A percentile compares a stretch with the other conserved stretches of the same genome.
phyloP scores from a whole-genome alignment of 2,329 filamentous ascomycete species.

The Colletotrichum chrysophilum region DNA sequence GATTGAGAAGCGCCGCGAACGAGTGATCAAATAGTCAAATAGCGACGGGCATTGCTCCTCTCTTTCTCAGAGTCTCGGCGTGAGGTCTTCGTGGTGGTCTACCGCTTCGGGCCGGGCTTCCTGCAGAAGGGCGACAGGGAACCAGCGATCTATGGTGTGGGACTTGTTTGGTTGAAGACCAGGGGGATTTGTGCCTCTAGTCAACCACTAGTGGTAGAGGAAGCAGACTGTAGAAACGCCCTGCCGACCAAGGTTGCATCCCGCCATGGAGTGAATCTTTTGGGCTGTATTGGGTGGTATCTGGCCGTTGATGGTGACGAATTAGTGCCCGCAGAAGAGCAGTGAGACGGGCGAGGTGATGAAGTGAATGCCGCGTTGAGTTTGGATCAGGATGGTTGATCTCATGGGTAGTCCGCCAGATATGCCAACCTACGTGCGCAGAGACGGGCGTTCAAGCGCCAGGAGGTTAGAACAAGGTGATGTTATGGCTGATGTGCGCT shows the following conservation, averaged over 20 bases:
- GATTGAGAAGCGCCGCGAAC: neutral
- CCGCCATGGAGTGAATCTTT: neutral
- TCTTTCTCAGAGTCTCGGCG: neutral
- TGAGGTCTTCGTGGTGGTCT: neutral
- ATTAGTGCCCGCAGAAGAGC: neutral
- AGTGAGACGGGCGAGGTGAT: neutral
- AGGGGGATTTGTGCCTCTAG: neutral
- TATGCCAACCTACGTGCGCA: neutral
- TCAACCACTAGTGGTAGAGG: neutral
- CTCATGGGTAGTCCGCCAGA: neutral
- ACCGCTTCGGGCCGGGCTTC: neutral
- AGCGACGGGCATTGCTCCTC: neutral
- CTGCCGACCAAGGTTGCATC: conserved; percentile 2
- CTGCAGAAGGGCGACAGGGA: neutral
- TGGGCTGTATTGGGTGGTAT: neutral
- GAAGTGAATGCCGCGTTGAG: conserved; percentile 1
- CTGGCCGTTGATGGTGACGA: neutral
- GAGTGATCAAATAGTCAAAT: neutral
- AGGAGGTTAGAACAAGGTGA: neutral
- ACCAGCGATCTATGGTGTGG: neutral
- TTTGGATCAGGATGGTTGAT: neutral
- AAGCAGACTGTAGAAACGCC: neutral
- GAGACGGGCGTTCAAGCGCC: neutral
- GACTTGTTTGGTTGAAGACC: neutral
- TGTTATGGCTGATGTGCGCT: neutral